Conservation (phyloP, 805 yeast genomes). For the Ogataea methanolica region DNA sequence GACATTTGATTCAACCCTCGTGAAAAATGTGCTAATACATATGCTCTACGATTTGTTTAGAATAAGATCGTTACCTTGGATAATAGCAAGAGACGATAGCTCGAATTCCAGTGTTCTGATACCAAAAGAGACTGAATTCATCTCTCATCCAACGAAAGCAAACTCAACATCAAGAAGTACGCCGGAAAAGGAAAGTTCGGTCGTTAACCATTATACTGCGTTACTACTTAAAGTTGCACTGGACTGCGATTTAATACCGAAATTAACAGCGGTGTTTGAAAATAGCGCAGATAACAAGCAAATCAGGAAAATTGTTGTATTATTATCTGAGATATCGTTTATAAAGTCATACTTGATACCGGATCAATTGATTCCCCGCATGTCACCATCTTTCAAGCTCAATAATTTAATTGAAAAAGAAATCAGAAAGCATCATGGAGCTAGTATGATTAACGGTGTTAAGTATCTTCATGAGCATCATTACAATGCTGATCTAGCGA, state of each 20-base stretch:
- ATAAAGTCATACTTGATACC: slow-evolving; percentile 56
- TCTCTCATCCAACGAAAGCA: slow-evolving; percentile 9
- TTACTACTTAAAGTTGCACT: slow-evolving; percentile 53
- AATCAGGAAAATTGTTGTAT: slow-evolving; percentile 54
- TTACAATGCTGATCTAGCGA: slow-evolving; percentile 8
- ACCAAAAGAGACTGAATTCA: slow-evolving; percentile 21
- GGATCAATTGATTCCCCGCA: slow-evolving; percentile 30
- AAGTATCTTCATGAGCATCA: slow-evolving; percentile 4
- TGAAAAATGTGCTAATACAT: slow-evolving; percentile 65
- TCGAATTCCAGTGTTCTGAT: slow-evolving; percentile 6
- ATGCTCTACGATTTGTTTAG: slow-evolving; percentile 64
- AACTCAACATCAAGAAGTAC: slow-evolving; percentile 14
- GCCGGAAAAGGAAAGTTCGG: slow-evolving; percentile 37
- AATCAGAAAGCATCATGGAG: slow-evolving; percentile 19
- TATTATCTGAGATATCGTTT: slow-evolving; percentile 58
- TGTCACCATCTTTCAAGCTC: slow-evolving; percentile 23
- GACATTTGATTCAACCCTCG: slow-evolving; percentile 46
- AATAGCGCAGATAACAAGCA: slow-evolving; percentile 38
- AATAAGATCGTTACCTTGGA: slow-evolving; percentile 56
- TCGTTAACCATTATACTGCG: slow-evolving; percentile 63
- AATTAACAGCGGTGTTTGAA: slow-evolving; percentile 36
- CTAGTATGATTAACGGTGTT: slow-evolving; percentile 1
- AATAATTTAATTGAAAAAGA: slow-evolving; percentile 27
- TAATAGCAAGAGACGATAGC: slow-evolving; percentile 12
- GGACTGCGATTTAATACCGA: slow-evolving; percentile 47